These are phyloP conservation scores for Bimuria novae-zelandiae DNA, from an alignment of 2,329 filamentous ascomycete genomes.

Conservation along the genomic window DNA sequence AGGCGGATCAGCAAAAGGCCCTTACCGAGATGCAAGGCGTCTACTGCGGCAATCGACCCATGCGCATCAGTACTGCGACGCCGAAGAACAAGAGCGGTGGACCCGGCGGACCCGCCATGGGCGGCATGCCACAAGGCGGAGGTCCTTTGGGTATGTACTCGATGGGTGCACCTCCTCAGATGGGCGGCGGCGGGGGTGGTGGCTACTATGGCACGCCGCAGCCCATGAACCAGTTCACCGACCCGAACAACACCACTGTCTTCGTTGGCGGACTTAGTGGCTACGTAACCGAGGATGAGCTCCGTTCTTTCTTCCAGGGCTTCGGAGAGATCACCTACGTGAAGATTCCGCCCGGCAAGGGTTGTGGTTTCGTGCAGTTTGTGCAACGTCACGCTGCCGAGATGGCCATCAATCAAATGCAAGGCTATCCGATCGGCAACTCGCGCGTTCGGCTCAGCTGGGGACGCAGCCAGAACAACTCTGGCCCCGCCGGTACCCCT, in stretches of 20 bases:
- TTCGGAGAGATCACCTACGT: slow-evolving; percentile 99
- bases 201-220: slow-evolving; percentile 67
- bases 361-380: slow-evolving; percentile 98
- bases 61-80: slow-evolving; percentile 97
- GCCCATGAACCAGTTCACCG: slow-evolving; percentile 99
- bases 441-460: slow-evolving; percentile 96
- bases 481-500: slow-evolving; percentile 89
- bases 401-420: slow-evolving; percentile 99
- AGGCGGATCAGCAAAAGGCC: slow-evolving; percentile 93
- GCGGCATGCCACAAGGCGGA: slow-evolving; percentile 53
- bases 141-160: slow-evolving; percentile 67
- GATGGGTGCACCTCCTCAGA: slow-evolving; percentile 70
- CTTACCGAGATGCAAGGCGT: slow-evolving; percentile 98
- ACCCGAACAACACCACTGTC: slow-evolving; percentile 99
- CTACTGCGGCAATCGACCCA: slow-evolving; percentile 97
- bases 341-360: slow-evolving; percentile 99
- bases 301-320: slow-evolving; percentile 99
- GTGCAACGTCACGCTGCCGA: slow-evolving; percentile 98
- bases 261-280: slow-evolving; percentile 97
- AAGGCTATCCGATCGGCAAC: slow-evolving; percentile 98
- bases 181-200: slow-evolving; percentile 46
- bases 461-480: slow-evolving; percentile 99
- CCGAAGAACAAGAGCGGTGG: slow-evolving; percentile 82
- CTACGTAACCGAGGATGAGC: slow-evolving; percentile 98
- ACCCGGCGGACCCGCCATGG: slow-evolving; percentile 59